Conservation (phyloP, 345 rosid genomes). For the Trapa incisa region DNA sequence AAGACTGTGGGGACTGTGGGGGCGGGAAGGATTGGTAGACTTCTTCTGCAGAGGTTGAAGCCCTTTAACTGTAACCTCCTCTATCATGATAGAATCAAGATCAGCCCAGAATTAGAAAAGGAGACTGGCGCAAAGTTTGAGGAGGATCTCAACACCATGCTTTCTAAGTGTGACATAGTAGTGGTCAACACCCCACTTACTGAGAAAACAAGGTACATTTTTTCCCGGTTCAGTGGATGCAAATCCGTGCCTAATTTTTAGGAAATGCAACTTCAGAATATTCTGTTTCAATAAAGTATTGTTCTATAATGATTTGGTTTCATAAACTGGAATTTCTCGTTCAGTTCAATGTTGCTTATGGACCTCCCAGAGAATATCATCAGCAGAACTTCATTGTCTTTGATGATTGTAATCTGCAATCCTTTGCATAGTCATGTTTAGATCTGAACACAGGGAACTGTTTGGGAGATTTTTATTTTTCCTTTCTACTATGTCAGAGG, state of each 20-base stretch:
- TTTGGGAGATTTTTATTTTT: not conserved
- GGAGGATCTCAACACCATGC: conserved; percentile 74
- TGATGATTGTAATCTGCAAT: not conserved
- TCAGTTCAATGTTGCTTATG: not conserved
- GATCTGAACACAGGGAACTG: not conserved
- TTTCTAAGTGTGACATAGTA: conserved; percentile 70
- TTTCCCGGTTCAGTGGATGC: not conserved
- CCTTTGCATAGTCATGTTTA: not conserved
- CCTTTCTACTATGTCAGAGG: conserved; percentile 31
- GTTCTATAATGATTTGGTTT: too few relatives aligned
- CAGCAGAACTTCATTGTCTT: not conserved
- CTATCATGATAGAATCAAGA: conserved; percentile 70
- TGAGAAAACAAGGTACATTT: conserved; percentile 57
- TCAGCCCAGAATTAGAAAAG: conserved; percentile 61
- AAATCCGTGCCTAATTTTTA: too few relatives aligned
- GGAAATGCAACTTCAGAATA: too few relatives aligned
- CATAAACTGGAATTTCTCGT: not conserved
- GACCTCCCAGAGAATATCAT: not conserved
- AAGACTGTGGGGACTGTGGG: conserved; percentile 92
- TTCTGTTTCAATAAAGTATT: too few relatives aligned
- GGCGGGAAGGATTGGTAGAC: conserved; percentile 78
- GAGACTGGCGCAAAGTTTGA: conserved; percentile 60
- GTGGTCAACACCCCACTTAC: conserved; percentile 86
- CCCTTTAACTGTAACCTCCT: conserved; percentile 85
- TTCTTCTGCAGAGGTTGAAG: conserved; percentile 75